Evolutionary conservation across 2,329 filamentous ascomycete species (phyloP), one percentile per base, ranked within the genome.

Genomic region (Elsinoe fawcettii): DNA sequence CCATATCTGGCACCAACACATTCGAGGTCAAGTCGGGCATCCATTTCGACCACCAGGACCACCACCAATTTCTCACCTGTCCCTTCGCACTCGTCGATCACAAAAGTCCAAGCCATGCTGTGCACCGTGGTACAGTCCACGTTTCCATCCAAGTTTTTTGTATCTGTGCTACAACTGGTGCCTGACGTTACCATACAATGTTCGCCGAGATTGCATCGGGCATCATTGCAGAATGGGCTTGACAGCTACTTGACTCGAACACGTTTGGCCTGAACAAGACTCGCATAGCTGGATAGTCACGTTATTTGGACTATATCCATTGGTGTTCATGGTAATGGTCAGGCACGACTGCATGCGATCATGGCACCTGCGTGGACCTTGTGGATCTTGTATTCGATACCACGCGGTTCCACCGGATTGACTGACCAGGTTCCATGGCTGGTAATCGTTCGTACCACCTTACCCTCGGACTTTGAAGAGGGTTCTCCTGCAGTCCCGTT

Each of bases 51-150:
- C 25, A 14, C 25, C 16, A 51, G 8, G 49, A 37, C 25, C 30
- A 49, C 44, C 20, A 53, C 16, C 30, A 53, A 39, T 53, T 23
- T 25, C 30, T 32, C n/a, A 12, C 14, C 34, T 32, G 20, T 9
- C 46, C 8, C 46, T 32, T 34, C 27, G 25, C 34, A 51, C 46
- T 25, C 46, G 25, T 25, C 46, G 46, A 51, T 51, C 46, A 18
- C 32, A 23, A 20, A 2, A 8, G 34, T 20, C 18, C 30, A 53
- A 53, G 49, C 49, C 49, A 25, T 53, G 7, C 16, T 23, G 30
- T 22, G 49, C 49, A 27, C 49, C 49, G 34, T 53, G 49, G 49
- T 53, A 53, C 49, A 53, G 41, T 25, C 41, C 49, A 53, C 34
- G 30, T 37, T 53, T 23, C 30, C 18, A 36, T 22, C 49, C 16